Base-by-base conservation (phyloP, 805 yeast species). In the Candida caryicola region DNA sequence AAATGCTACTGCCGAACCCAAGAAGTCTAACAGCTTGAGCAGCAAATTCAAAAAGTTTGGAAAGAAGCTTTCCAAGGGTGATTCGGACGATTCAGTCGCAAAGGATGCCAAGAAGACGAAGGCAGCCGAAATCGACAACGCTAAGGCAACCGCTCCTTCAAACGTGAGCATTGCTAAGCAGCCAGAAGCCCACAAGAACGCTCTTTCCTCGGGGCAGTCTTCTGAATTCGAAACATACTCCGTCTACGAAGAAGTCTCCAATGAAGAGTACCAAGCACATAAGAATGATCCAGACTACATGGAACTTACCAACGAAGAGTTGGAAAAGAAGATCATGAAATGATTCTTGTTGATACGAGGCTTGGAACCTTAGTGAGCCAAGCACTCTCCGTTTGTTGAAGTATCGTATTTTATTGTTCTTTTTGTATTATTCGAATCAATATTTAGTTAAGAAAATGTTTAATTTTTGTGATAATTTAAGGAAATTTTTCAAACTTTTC, bases 221-320 rank as follows among this genome's bases (percentile, higher is more conserved):
- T 41, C 50, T 7, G 43, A 35, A 17, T 50, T 40, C 31, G 53
- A 45, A 26, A 38, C 49, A 25, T 46, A 46, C 32, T 57, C 61
- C 2, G 42, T 51, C 13, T 72, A 74, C 46, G 78, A 74, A 52
- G 76, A 77, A 26, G 72, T 77, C 21, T 64, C 69, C 23, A 74
- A 74, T 44, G 54, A 41, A 15, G 81, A 76, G 45, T 77, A 49
- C 49, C 70, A 67, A 34, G 57, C 59, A 4, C 51, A 76, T 61
- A 64, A 62, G 48, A 59, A 57, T 43, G 69, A 77, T 54, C 78
- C 81, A 13, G 55, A 74, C 50, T 77, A 76, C 55, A 53, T 75
- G 50, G 73, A 70, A 49, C 55, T 54, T 12, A 43, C 47, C 8
- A 35, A 41, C 14, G 51, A 37, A 5, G 45, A 49, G 23, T 54